Evolutionary conservation across 164 flowering plant species (phyloP), one percentile per base, ranked within the genome.

Genomic region (Magnolia changhungtana): DNA sequence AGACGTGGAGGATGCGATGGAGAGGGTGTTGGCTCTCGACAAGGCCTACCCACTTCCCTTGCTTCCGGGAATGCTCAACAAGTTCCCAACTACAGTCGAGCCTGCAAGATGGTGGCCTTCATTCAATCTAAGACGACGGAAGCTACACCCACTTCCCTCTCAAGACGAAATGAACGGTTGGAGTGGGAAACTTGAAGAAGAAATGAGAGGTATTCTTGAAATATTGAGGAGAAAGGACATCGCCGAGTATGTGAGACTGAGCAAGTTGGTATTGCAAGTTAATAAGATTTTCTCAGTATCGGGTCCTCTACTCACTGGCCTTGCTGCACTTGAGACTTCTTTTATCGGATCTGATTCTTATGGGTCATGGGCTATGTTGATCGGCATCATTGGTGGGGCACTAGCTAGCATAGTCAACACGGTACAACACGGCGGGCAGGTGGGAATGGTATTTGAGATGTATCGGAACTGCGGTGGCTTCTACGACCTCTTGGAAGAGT

Each of bases 381-480:
- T 83, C 1, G 91, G 83, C 0, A 79, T 84, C 1, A 71, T 72
- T 1, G 83, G 78, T 0, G 95, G 96, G 4, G 85, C 92, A 0
- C 59, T 90, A 76, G 91, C 90, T 0, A 78, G 79, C 19, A 81
- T 86, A 1, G 88, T 90, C 8, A 90, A 85, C 79, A 79, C 86
- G 1, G 0, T 88, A 27, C 87, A 88, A 77, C 94, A 88, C 68
- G 92, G 91, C 10, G 89, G 92, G 55, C 90, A 90, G 81, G 84
- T 90, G 1, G 93, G 91, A 6, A 90, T 88, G 91, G 85, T 88
- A 69, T 76, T 84, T 67, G 91, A 88, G 82, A 85, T 87, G 89
- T 88, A 87, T 31, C 66, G 88, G 52, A 84, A 73, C 78, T 75
- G 77, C 37, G 86, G 83, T 0, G 91, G 91, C 0, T 80, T 72